Evolutionary conservation across 139 green algal species (phyloP), one percentile per base, ranked within the genome.

Genomic region (Picochlorum sp.): DNA sequence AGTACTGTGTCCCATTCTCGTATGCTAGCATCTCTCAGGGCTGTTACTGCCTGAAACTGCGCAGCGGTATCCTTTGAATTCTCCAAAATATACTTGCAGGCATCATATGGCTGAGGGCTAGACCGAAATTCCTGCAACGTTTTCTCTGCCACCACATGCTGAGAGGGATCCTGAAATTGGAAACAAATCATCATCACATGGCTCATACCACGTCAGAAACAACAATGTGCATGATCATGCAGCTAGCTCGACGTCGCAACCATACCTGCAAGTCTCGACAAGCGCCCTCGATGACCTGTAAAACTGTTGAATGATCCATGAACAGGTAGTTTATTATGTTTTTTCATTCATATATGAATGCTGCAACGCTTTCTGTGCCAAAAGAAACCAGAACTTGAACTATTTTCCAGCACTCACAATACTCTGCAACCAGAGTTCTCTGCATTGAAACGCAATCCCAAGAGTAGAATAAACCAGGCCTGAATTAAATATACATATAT

Each of bases 31-130:
- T 73, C 66, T 44, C 66, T 41, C 18, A 73, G 20, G 18, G 56
- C 57, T 56, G 59, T 34, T 13, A 65, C 41, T 28, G 66, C 56
- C 18, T 73, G 66, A 21, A 73, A 73, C 18, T 66, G 34, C 21
- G 66, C 66, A 11, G 14, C 38, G 13, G 16, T 21, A 14, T 61
- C 37, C n/a, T 15, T 8, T n/a, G 56, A 41, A 58, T 65, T 41
- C 8, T 52, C 21, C 7, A 70, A 20, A 21, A 70, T 64, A 24
- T 64, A 26, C 4, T 50, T 20, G 37, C 54, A 60, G 23, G 56
- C 57, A 18, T 58, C 34, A 30, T 60, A 62, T 15, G 66, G 37
- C 5, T 13, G 13, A 34, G 66, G 38, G 23, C 54, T 61, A 20
- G 3, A 15, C 24, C 66, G 18, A 30, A 73, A 73, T 6, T 56